Evolutionary conservation across 176 grass and related monocot species (phyloP).

Genomic region (Oryza punctata): DNA sequence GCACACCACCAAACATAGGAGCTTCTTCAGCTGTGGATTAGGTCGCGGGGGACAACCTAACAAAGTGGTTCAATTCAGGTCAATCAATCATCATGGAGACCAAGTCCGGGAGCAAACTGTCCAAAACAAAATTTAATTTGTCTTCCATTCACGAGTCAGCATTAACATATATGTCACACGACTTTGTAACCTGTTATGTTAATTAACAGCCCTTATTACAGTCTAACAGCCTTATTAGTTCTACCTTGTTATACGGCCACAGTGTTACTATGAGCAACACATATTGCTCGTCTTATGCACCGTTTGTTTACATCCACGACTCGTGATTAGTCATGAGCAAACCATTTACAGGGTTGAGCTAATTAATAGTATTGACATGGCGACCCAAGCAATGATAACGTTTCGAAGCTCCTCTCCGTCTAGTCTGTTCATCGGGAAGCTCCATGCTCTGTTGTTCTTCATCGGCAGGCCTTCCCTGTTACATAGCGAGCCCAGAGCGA

Average conservation of each 20-base stretch:
- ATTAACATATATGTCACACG: conserved; percentile 15
- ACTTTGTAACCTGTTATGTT: not conserved
- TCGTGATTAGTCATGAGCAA: not conserved
- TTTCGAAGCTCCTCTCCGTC: not conserved
- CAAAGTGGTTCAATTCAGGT: not conserved
- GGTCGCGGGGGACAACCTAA: not conserved
- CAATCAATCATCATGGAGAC: too few relatives aligned
- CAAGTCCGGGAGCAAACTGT: too few relatives aligned
- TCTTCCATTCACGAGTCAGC: conserved; percentile 9
- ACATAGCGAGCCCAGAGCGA: not conserved
- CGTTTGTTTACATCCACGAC: not conserved
- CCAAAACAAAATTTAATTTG: too few relatives aligned
- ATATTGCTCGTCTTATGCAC: not conserved
- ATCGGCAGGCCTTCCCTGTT: not conserved
- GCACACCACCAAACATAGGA: too few relatives aligned
- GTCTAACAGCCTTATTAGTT: not conserved
- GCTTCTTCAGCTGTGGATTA: not conserved
- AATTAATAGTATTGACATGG: not conserved
- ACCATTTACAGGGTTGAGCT: conserved; percentile 26
- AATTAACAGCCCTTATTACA: conserved; percentile 7
- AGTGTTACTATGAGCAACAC: not conserved
- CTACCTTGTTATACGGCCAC: not conserved
- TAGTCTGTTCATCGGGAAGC: not conserved
- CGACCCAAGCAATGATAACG: not conserved
- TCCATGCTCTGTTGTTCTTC: not conserved